A percentile compares a stretch with the other conserved stretches of the same genome.
phyloP scores from a whole-genome alignment of 2,329 filamentous ascomycete genomes.

The Knufia fluminis region DNA sequence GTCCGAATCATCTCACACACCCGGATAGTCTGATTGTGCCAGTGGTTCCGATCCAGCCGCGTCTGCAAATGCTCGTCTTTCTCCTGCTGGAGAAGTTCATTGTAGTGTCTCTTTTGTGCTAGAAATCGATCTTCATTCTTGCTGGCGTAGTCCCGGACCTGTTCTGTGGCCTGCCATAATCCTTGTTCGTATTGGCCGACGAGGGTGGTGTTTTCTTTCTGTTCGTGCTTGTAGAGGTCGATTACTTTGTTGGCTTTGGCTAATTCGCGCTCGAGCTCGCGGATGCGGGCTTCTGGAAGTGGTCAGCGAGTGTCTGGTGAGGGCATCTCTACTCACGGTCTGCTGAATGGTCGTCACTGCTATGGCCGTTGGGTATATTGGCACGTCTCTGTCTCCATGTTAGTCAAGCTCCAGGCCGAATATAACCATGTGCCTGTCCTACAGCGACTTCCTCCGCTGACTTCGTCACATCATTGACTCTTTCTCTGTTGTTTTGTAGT shows the following conservation, averaged over 20 bases:
- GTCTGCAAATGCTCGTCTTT: conserved; percentile 41
- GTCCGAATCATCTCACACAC: conserved; percentile 42
- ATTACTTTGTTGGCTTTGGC: conserved; percentile 36
- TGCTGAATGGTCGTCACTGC: neutral
- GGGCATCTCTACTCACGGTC: neutral
- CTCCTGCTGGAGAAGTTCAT: conserved; percentile 41
- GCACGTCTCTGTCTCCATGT: conserved; percentile 32
- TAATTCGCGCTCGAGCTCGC: conserved; percentile 40
- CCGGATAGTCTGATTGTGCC: conserved; percentile 40
- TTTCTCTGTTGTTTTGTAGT: conserved; percentile 41
- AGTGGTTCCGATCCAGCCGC: conserved; percentile 41
- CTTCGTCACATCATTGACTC: conserved; percentile 40
- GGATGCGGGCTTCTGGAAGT: conserved; percentile 36
- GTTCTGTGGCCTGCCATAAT: conserved; percentile 40
- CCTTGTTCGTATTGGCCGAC: conserved; percentile 40
- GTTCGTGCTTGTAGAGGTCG: conserved; percentile 37
- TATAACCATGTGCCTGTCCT: conserved; percentile 16
- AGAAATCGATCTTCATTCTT: conserved; percentile 41
- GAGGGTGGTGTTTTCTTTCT: conserved; percentile 39
- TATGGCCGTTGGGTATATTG: conserved; percentile 28
- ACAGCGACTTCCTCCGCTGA: conserved; percentile 43
- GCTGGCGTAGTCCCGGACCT: conserved; percentile 42
- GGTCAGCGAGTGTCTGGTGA: neutral
- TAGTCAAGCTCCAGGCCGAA: neutral
- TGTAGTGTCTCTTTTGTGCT: conserved; percentile 40